A percentile compares a stretch with the other conserved stretches of the same genome.
Evolutionary conservation across 2,329 filamentous ascomycete species (phyloP).

Genomic region (Pyrenophora seminiperda): DNA sequence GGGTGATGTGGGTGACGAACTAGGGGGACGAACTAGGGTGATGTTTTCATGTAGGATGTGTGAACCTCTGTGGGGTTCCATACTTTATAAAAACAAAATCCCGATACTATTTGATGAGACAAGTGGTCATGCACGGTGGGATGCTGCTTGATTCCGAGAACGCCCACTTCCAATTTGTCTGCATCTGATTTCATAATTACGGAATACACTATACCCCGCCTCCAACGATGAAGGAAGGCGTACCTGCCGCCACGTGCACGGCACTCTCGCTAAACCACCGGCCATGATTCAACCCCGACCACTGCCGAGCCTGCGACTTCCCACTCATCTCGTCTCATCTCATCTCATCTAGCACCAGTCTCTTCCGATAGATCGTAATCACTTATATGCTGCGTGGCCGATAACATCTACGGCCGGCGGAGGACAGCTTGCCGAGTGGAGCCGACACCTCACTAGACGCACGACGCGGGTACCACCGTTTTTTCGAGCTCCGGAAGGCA

Average conservation of each 20-base stretch:
- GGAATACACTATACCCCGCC: no score
- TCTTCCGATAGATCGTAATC: neutral
- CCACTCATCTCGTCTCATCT: neutral
- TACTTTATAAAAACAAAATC: no score
- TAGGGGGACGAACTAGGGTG: no score
- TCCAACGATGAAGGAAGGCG: neutral
- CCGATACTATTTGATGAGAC: no score
- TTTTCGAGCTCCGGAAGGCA: conserved; percentile 16
- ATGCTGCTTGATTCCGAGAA: no score
- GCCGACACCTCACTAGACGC: conserved; percentile 6
- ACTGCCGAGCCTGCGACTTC: neutral
- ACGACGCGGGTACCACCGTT: conserved; percentile 10
- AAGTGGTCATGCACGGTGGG: no score
- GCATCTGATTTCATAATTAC: no score
- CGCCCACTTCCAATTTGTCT: no score
- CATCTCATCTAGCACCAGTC: neutral
- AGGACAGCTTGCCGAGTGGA: neutral
- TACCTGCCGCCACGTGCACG: neutral
- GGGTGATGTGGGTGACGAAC: no score
- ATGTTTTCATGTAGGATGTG: no score
- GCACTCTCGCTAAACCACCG: neutral
- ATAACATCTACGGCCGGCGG: neutral
- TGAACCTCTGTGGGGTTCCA: no score
- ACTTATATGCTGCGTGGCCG: no score
- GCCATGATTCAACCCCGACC: neutral